Conservation (phyloP, 169 alveolate species). For the Eimeria necatrix region DNA sequence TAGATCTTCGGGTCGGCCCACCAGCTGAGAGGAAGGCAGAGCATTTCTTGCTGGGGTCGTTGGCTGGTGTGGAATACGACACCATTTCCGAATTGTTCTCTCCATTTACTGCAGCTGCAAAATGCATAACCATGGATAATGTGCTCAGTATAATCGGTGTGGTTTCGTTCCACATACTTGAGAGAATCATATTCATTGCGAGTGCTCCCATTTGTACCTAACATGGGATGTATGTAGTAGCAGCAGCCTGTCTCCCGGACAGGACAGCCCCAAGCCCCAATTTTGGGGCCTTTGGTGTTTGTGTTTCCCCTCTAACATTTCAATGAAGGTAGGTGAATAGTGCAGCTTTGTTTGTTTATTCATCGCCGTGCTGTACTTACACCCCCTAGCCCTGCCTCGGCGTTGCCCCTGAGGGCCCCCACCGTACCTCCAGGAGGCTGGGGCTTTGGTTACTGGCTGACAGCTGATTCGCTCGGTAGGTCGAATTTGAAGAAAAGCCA, state of each 20-base stretch:
- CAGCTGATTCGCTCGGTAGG: conserved; percentile 45
- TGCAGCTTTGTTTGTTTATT: conserved; percentile 17
- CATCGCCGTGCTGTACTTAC: not conserved
- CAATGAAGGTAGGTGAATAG: not conserved
- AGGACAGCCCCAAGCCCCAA: conserved; percentile 45
- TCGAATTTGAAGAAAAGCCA: not conserved
- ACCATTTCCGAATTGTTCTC: too few species aligned
- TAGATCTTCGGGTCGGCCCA: too few species aligned
- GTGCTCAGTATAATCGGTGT: too few species aligned
- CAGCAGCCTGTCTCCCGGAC: conserved; percentile 52
- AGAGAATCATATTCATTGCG: too few species aligned
- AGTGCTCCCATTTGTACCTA: too few species aligned
- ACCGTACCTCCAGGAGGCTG: not conserved
- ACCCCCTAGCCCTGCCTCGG: conserved; percentile 18
- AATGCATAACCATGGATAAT: too few species aligned
- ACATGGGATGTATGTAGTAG: too few species aligned
- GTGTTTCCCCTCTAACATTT: not conserved
- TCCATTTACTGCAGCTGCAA: too few species aligned
- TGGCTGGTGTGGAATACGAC: too few species aligned
- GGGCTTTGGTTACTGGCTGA: conserved; percentile 56
- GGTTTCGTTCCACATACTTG: too few species aligned
- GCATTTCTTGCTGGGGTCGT: too few species aligned
- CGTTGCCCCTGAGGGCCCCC: conserved; percentile 65
- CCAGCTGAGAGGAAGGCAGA: too few species aligned
- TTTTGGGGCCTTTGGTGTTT: not conserved